Percentiles rank a stretch among this genome's conserved stretches.
These are phyloP conservation scores for Kluyveromyces dobzhanskii DNA, from an alignment of 805 yeast species.

Conservation along the genomic window DNA sequence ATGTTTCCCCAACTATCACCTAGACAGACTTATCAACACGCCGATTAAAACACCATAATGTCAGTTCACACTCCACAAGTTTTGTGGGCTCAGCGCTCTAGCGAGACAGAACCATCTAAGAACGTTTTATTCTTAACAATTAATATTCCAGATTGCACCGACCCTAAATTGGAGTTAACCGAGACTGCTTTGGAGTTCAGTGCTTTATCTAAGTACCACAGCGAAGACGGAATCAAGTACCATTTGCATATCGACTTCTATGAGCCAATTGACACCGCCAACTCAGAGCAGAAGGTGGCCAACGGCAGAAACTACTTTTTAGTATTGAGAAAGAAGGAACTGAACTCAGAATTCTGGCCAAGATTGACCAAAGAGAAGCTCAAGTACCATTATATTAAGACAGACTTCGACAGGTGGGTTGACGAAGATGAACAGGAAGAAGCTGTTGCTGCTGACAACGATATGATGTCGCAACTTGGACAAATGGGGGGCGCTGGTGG, in stretches of 20 bases:
- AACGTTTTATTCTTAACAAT: constrained; percentile 72
- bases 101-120: constrained; percentile 58
- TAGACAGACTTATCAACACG: too few species aligned
- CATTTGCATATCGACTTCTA: constrained; percentile 65
- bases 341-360: constrained; percentile 85
- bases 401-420: constrained; percentile 96
- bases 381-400: constrained; percentile 72
- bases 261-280: constrained; percentile 61
- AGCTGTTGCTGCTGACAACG: constrained; percentile 28
- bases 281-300: constrained; percentile 43
- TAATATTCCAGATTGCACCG: constrained; percentile 58
- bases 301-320: constrained; percentile 48
- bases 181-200: constrained; percentile 42
- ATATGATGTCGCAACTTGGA: constrained; percentile 29
- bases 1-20: too few species aligned
- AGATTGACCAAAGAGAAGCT: constrained; percentile 82
- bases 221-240: constrained; percentile 38
- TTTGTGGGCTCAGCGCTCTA: constrained; percentile 96
- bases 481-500: constrained; percentile 27
- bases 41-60: too few species aligned
- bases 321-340: constrained; percentile 63
- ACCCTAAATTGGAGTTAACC: constrained; percentile 55
- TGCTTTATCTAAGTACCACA: constrained; percentile 35
- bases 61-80: constrained; percentile 40
- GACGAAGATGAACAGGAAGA: constrained; percentile 97